Percentiles rank a stretch among this genome's conserved stretches.
These are phyloP conservation scores for Entomortierella chlamydospora DNA, from an alignment of 192 early-diverging fungal genomes.

Conservation along the genomic window DNA sequence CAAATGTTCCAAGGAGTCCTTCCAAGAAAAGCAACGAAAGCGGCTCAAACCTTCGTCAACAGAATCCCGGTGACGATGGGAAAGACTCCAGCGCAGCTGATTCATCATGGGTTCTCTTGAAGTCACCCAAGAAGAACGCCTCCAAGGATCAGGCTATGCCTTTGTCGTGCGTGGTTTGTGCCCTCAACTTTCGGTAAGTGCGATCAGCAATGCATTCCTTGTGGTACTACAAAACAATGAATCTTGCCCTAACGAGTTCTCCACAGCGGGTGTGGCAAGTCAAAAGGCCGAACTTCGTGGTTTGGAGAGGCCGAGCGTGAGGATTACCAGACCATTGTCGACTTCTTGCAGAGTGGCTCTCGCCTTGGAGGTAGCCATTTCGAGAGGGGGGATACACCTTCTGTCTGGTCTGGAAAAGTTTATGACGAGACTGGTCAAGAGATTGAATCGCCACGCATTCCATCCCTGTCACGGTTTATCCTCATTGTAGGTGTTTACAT, in stretches of 20 bases:
- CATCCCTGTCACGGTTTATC: slow-evolving; percentile 43
- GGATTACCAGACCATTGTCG: slow-evolving; percentile 52
- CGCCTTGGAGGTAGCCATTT: slow-evolving; percentile 5
- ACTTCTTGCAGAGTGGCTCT: slow-evolving; percentile 43
- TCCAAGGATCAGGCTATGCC: slow-evolving; percentile 3
- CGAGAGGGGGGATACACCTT: background rate
- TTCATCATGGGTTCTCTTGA: background rate
- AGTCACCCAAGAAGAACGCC: background rate
- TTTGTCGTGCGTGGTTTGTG: slow-evolving; percentile 46
- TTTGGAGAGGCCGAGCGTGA: slow-evolving; percentile 51
- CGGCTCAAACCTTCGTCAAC: background rate
- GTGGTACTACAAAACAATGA: background rate
- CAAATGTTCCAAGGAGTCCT: background rate
- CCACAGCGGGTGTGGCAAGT: slow-evolving; percentile 52
- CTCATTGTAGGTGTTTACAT: slow-evolving; percentile 16
- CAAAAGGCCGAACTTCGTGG: slow-evolving; percentile 57
- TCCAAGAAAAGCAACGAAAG: background rate
- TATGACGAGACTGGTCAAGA: slow-evolving; percentile 39
- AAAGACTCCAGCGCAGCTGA: too few relatives aligned
- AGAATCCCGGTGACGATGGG: background rate
- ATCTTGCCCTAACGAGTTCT: background rate
- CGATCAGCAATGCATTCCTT: background rate
- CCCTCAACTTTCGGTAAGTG: slow-evolving; percentile 57
- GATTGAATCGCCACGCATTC: slow-evolving; percentile 34
- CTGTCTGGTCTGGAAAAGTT: slow-evolving; percentile 8